Base-by-base conservation (phyloP, 2,329 filamentous ascomycete species). In the Blastomyces gilchristii region DNA sequence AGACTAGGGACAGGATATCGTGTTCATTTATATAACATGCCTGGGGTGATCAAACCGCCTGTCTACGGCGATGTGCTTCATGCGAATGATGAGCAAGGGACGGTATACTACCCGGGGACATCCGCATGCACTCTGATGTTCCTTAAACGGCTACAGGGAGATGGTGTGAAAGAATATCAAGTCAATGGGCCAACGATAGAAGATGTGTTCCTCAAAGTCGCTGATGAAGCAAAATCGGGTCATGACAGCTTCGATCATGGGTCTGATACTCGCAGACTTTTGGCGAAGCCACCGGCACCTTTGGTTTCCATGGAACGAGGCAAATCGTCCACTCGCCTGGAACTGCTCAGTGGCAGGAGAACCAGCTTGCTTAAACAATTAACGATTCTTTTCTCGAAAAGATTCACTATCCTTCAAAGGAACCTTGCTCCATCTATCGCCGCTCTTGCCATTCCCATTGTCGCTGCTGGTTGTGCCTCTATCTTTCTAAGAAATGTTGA, bases 121-220 rank as follows among this genome's bases (percentile, higher is more conserved):
- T 54, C 52, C 4, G 43, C 43, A 45, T 16, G 18, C 43, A 45
- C 43, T 45, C 43, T 45, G 43, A n/a, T 45, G 43, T 45, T 45
- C 3, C 43, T 45, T 45, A 75, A 81, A 11, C 79, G 43, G 43
- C n/a, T 97, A 0, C 88, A 96, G 71, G 75, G 79, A 0, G 78
- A 81, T 1, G 85, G 85, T 0, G 81, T 95, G 50, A 80, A 81
- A 18, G 88, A 95, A 63, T 96, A 96, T 72, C 87, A 91, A 63
- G 89, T 96, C 67, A 89, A 88, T 18, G 91, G 91, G 0, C 93
- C 92, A 0, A 95, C 90, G 0, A 91, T 97, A 50, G 93, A 97
- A 72, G 91, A 96, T 68, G 91, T 96, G 0, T 97, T 97, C 74
- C 77, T 97, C 31, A 87, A 90, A 67, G 81, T 96, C 49, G 90